phyloP scores from a whole-genome alignment of 331 rosid species.

The Malus hybrid region DNA sequence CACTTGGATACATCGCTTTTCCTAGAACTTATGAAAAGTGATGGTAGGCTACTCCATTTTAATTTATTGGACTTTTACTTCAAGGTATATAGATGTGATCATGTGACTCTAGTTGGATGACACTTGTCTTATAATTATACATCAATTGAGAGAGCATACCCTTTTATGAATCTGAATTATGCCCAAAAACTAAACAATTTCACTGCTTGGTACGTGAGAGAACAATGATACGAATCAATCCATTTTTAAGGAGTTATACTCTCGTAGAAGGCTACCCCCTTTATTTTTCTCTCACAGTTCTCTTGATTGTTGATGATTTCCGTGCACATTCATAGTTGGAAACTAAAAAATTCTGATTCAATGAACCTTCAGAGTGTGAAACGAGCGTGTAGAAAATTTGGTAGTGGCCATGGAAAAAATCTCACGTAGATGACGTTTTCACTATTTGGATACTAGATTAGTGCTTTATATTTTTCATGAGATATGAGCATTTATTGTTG shows the following conservation, averaged over 20 bases:
- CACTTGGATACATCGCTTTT: background rate
- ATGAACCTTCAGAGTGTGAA: too few relatives aligned
- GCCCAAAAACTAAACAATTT: background rate
- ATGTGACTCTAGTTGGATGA: too few relatives aligned
- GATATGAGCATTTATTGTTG: too few relatives aligned
- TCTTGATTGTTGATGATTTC: background rate
- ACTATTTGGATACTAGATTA: too few relatives aligned
- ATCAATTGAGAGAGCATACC: background rate
- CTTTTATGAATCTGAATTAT: background rate
- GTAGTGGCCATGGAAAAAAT: too few relatives aligned
- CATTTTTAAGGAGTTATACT: background rate
- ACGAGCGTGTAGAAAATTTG: too few relatives aligned
- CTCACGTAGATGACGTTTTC: too few relatives aligned
- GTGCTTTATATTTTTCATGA: too few relatives aligned
- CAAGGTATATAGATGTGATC: background rate
- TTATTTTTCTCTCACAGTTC: background rate
- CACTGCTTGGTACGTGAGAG: background rate
- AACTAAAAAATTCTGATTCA: too few relatives aligned
- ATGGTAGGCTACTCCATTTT: background rate
- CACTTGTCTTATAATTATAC: background rate
- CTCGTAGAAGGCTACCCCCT: background rate
- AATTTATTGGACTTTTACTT: background rate
- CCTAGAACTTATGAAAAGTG: background rate
- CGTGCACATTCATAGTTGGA: too few relatives aligned
- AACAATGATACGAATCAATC: background rate